Percentiles rank a stretch among this genome's conserved stretches.
These are phyloP conservation scores for Davidsoniella neocaledoniae DNA, from an alignment of 2,329 filamentous ascomycete genomes.

Conservation along the genomic window DNA sequence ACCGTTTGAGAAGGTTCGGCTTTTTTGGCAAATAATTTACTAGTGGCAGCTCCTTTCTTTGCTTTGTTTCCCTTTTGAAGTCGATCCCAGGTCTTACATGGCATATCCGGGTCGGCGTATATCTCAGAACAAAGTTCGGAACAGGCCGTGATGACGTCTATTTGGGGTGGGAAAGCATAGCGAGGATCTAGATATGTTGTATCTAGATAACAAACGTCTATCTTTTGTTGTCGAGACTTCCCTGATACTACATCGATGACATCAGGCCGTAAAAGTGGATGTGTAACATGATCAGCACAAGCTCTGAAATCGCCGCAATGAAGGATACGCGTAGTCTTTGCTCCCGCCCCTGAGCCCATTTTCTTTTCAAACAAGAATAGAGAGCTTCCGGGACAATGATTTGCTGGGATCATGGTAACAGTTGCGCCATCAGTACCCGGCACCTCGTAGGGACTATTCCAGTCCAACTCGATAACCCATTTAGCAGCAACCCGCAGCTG, in stretches of 20 bases:
- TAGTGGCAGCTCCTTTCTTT: slow-evolving; percentile 22
- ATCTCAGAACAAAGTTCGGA: slow-evolving; percentile 73
- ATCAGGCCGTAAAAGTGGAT: slow-evolving; percentile 67
- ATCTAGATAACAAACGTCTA: slow-evolving; percentile 92
- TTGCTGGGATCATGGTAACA: slow-evolving; percentile 91
- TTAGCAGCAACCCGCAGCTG: slow-evolving; percentile 74
- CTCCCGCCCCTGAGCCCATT: slow-evolving; percentile 40
- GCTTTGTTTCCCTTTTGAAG: slow-evolving; percentile 9
- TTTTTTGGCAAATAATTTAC: slow-evolving; percentile 30
- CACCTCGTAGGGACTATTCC: slow-evolving; percentile 63
- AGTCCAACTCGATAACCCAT: slow-evolving; percentile 73
- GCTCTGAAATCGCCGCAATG: slow-evolving; percentile 95
- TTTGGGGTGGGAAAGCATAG: slow-evolving; percentile 82
- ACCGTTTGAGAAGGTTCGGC: slow-evolving; percentile 14
- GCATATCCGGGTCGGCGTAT: slow-evolving; percentile 42
- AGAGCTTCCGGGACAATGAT: slow-evolving; percentile 91
- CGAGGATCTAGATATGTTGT: slow-evolving; percentile 94
- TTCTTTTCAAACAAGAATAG: slow-evolving; percentile 82
- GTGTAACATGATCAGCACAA: slow-evolving; percentile 65
- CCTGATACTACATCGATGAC: slow-evolving; percentile 52
- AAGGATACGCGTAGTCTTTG: slow-evolving; percentile 59
- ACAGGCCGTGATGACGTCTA: slow-evolving; percentile 73
- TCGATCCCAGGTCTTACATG: slow-evolving; percentile 31
- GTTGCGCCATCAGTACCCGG: slow-evolving; percentile 66
- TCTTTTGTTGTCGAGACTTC: slow-evolving; percentile 61